Conservation (phyloP, 2,329 filamentous ascomycete genomes). For the Stemphylium lycopersici region DNA sequence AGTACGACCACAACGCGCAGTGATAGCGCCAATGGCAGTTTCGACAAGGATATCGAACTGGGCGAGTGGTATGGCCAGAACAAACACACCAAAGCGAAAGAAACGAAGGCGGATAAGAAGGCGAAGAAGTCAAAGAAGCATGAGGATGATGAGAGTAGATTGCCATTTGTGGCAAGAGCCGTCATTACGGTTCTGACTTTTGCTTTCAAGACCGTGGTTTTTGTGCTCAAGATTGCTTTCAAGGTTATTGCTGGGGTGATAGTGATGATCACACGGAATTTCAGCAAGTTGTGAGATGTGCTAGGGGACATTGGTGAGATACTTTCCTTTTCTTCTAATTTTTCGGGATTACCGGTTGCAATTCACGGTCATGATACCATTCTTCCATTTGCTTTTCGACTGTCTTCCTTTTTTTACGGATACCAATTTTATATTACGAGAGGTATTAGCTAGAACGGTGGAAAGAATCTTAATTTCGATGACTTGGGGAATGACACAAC, state of each 20-base stretch:
- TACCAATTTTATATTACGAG: too few relatives aligned
- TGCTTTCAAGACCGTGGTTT: conserved; percentile 52
- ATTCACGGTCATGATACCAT: conserved; percentile 10
- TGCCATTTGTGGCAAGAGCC: conserved; percentile 49
- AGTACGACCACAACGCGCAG: conserved; percentile 22
- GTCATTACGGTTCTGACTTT: conserved; percentile 50
- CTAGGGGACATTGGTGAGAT: neutral
- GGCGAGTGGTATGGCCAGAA: conserved; percentile 47
- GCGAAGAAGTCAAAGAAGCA: conserved; percentile 28
- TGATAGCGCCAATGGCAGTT: conserved; percentile 25
- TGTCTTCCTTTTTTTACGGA: too few relatives aligned
- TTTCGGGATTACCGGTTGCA: neutral
- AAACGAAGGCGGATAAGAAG: conserved; percentile 32
- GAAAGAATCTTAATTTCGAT: too few relatives aligned
- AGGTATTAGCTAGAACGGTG: too few relatives aligned
- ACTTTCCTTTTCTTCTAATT: neutral
- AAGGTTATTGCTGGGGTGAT: conserved; percentile 51
- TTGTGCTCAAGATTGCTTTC: conserved; percentile 49
- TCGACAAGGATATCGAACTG: conserved; percentile 48
- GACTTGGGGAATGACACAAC: too few relatives aligned
- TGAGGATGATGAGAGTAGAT: conserved; percentile 41
- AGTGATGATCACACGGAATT: conserved; percentile 46
- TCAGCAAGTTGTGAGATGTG: conserved; percentile 40
- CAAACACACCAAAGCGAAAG: conserved; percentile 15
- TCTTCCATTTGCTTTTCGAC: conserved; percentile 8